Conservation (phyloP, 1,284 basidiomycete species). For the Tilletia walkeri region DNA sequence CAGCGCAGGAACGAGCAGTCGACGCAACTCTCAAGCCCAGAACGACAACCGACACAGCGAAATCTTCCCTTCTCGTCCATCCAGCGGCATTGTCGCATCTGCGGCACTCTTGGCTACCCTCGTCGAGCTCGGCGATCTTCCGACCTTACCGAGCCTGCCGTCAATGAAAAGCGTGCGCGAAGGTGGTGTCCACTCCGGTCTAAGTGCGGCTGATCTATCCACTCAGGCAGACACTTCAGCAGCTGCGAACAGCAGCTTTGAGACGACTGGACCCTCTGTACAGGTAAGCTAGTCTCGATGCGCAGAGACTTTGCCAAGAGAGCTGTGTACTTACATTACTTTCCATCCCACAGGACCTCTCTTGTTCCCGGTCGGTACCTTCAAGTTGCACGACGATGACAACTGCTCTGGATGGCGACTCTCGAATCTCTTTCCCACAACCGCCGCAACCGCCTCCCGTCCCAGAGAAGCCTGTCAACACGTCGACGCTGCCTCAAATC, state of each 20-base stretch:
- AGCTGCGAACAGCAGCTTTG: neutral
- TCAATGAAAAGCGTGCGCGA: neutral
- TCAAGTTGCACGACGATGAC: conserved; percentile 7
- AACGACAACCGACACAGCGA: neutral
- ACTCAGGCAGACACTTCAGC: neutral
- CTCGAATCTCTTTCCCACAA: neutral
- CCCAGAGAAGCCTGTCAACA: neutral
- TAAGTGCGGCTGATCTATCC: neutral
- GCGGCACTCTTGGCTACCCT: conserved; percentile 8
- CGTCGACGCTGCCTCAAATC: neutral
- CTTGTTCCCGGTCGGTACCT: neutral
- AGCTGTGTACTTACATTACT: too few relatives aligned
- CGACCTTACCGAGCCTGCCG: neutral
- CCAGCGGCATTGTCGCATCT: neutral
- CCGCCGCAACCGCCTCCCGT: neutral
- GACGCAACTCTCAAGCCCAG: neutral
- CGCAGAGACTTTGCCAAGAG: too few relatives aligned
- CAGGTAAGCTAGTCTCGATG: neutral
- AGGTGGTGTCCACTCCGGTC: neutral
- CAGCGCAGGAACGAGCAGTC: neutral
- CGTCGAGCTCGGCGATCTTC: conserved; percentile 2
- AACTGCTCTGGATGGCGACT: neutral
- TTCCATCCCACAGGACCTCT: neutral
- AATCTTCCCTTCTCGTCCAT: neutral
- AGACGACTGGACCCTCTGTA: neutral